Evolutionary conservation across 768 basidiomycete genomes (phyloP), one percentile per base, ranked within the genome.

Genomic region (Tylopilus sp.): DNA sequence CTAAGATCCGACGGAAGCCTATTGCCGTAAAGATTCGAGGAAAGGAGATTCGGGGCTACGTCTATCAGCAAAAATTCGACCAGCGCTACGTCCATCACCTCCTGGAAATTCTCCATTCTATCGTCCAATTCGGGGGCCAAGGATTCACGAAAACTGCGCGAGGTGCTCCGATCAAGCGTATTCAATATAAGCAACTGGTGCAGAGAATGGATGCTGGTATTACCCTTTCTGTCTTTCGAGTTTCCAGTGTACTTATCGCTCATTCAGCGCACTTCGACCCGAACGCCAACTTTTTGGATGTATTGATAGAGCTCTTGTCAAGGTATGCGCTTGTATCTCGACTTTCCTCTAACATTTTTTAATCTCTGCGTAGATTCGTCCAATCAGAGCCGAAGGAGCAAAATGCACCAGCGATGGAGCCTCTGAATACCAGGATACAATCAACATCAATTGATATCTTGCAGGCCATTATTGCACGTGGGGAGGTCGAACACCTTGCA

Each of bases 71-170:
- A 11, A 75, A 87, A 1, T 87, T 93, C 57, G 92, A 98, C 65
- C 85, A 92, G 57, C 78, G 81, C 11, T 81, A 86, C 52, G 73
- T 82, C 17, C 78, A 81, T 45, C 84, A 97, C 68, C 71, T 92
- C 10, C 70, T 98, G 41, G 91, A 94, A 54, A 83, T 82, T 17
- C 71, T 98, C 3, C 74, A 91, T 12, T 84, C 85, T 1, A 76
- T 97, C 12, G 81, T 89, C 48, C 82, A 85, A 31, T 95, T 94
- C 63, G 95, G 95, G 2, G 94, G 94, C 3, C 89, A 92, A 68
- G 92, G 90, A 0, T 88, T 97, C 64, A 78, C 83, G 42, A 89
- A 89, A 61, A 79, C 86, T 2, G 85, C 89, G 0, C 80, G 86
- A 48, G 76, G 77, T 13, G 83, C 84, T 2, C 71, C 74, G 12